Base-by-base conservation (phyloP, 164 flowering plant genomes). In the Litsea cubeba region DNA sequence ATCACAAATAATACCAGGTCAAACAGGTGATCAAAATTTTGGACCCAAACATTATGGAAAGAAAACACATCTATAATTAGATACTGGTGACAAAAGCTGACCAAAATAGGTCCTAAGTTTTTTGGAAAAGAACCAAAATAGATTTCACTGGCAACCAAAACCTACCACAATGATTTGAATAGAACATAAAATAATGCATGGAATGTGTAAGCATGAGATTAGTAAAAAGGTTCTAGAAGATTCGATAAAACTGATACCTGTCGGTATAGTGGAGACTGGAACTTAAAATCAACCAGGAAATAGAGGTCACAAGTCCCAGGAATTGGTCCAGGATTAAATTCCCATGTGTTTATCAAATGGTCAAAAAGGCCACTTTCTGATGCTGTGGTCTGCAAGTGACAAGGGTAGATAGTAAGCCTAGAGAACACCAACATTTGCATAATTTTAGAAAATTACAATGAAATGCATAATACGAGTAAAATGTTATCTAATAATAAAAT, bases 231-330 rank as follows among this genome's bases (percentile, higher is more conserved):
- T 54, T 26, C 14, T 15, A 12, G 28, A 54, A 12, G 23, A 23
- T 25, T 62, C 28, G 22, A n/a, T 50, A 12, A 62, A 70, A 74
- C 35, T 40, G 69, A 74, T 84, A 95, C 98, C 93, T 95, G 96
- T 25, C 95, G 84, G 69, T 95, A 92, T 71, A 93, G 95, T 46
- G 97, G 98, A 57, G 98, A 93, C 74, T 83, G 86, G 76, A 95
- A 93, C 87, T 93, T 95, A 69, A 93, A 93, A 78, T 95, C 99
- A 73, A 95, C 99, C 75, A 87, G 79, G 84, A 95, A 95, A 81
- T 93, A 75, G 74, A 93, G 85, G 75, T 78, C 81, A 65, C 97
- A 91, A 50, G 91, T 81, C 78, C 97, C 98, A 40, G 97, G 96
- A 80, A 84, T 77, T 12, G 98, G 93, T 51, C 99, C 99, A 0